phyloP scores from a whole-genome alignment of 768 basidiomycete genomes.

The Cubamyces lactineus region DNA sequence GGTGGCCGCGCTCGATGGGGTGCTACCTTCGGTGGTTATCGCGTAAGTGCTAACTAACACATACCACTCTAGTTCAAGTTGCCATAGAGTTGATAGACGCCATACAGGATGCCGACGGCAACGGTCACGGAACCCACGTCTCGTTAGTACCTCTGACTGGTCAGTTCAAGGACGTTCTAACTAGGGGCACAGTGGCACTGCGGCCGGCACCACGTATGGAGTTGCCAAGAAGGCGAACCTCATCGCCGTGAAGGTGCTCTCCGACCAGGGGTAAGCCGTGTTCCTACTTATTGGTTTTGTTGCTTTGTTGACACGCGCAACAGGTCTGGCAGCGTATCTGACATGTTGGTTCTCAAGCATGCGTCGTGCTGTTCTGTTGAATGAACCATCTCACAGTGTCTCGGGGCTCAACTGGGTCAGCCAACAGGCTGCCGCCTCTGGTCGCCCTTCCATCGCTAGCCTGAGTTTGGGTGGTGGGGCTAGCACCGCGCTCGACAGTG shows the following conservation, averaged over 20 bases:
- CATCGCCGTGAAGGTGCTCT: slow-evolving; percentile 48
- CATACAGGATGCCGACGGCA: slow-evolving; percentile 37
- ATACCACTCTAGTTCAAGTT: no score
- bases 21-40: slow-evolving; percentile 38
- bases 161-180: not conserved
- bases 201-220: slow-evolving; percentile 38
- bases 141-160: slow-evolving; percentile 13
- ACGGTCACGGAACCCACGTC: slow-evolving; percentile 48
- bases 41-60: not conserved
- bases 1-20: slow-evolving; percentile 48
- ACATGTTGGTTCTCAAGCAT: slow-evolving; percentile 8
- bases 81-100: not conserved
- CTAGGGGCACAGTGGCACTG: slow-evolving; percentile 36
- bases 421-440: slow-evolving; percentile 12
- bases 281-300: slow-evolving; percentile 34
- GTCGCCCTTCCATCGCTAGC: slow-evolving; percentile 27
- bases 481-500: slow-evolving; percentile 28
- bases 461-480: slow-evolving; percentile 31
- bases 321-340: slow-evolving; percentile 13
- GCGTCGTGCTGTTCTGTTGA: not conserved
- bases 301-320: slow-evolving; percentile 31
- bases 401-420: slow-evolving; percentile 33
- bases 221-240: slow-evolving; percentile 38
- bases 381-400: slow-evolving; percentile 18
- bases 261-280: slow-evolving; percentile 36